Evolutionary conservation across 2,329 filamentous ascomycete genomes (phyloP), one percentile per base, ranked within the genome.

Genomic region (Eurotiales sp.): DNA sequence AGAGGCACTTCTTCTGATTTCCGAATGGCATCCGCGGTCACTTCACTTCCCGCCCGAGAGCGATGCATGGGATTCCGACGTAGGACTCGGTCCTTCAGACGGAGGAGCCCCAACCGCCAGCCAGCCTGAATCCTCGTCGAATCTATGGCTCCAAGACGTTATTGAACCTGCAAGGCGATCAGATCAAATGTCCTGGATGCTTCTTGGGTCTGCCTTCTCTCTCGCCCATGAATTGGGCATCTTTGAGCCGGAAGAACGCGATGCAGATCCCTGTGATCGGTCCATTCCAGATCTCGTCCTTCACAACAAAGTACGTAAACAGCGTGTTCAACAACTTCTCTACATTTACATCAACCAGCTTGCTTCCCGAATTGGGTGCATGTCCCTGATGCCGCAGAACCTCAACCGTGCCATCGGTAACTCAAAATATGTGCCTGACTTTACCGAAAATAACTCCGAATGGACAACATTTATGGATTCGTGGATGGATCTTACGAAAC

Each of bases 161-260:
- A 73, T 79, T 15, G 72, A 77, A 34, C 77, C 77, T 1, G 74
- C 77, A 1, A 75, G 73, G 51, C 68, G 75, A 36, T 79, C 75
- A 0, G 78, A 80, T 57, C 70, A 76, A 1, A 81, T 81, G 77
- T 80, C 78, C 1, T 81, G 78, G 78, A 81, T 80, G 73, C 57
- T 80, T 25, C 69, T 81, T 41, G 77, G 77, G 14, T 74, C 73
- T 53, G 77, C 76, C 1, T 58, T 77, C 25, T 75, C 76, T 2
- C 64, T 81, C 8, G 74, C 76, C 1, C 75, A 79, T 46, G 76
- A 79, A 57, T 66, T 79, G 14, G 71, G 76, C 3, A 63, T 78
- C 8, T 73, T 78, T 58, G 66, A 74, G 46, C 62, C 70, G 39
- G 58, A 58, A 8, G 53, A 58, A 25, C 54, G 44, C 15, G 63